Base-by-base conservation (phyloP, 2,329 filamentous ascomycete species). In the Alternaria metachromatica region DNA sequence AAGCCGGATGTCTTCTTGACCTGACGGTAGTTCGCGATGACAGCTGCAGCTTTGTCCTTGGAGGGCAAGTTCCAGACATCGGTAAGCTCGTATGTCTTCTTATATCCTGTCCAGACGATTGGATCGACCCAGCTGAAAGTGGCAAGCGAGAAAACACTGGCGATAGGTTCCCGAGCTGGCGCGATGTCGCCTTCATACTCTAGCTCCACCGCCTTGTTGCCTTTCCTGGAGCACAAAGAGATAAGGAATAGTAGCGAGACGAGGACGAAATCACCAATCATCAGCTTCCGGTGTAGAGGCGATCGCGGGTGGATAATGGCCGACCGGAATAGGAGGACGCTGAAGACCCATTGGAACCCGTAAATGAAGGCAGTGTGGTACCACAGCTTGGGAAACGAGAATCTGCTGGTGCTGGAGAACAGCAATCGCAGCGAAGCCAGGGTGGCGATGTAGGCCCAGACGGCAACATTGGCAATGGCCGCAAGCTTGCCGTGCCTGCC, bases 21-120 rank as follows among this genome's bases (percentile, higher is more conserved):
- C 72, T 93, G 91, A 57, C 94, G 90, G 80, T 97, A 99, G 71
- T 94, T 89, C 50, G 90, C 86, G 55, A 98, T 86, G 49, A 98
- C 89, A 2, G 85, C 83, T 37, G 90, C 90, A 25, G 96, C 94
- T 82, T 98, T 97, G 82, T 98, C 94, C 75, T 89, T 92, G 33
- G 93, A 89, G 18, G 93, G 83, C 64, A 99, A 81, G 75, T 98
- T 97, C 96, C 96, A 99, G 4, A 99, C 93, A 78, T 94, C 90
- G 26, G 88, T 82, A 69, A 98, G 87, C 74, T 96, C 93, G 66
- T 96, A 87, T 0, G 94, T 89, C 77, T 93, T 89, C 77, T 89
- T 91, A 85, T 94, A 98, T 13, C 96, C 96, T 70, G 91, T 89
- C 89, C 90, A 94, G 46, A 99, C 90, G 68, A 99, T 91, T 1